A percentile compares a stretch with the other conserved stretches of the same genome.
Conservation (phyloP, 441 rosid species). For the Euphorbia celastroides region DNA sequence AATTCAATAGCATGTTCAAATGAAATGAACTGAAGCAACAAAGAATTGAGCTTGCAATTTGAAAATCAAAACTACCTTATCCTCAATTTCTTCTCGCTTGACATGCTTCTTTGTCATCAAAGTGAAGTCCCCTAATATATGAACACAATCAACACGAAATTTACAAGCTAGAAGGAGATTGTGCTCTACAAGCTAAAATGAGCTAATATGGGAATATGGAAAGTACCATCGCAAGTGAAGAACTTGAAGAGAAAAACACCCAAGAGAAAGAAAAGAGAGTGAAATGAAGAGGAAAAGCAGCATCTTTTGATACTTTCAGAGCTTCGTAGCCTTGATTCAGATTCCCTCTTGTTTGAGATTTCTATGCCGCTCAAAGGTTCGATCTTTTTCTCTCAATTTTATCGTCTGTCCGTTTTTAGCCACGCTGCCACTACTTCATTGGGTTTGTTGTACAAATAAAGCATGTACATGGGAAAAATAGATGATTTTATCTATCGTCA, state of each 20-base stretch:
- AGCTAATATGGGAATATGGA: not conserved
- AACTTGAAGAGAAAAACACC: constrained; percentile 40
- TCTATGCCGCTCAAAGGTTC: not conserved
- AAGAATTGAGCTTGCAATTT: not conserved
- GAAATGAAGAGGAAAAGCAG: constrained; percentile 31
- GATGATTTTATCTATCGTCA: too few relatives aligned
- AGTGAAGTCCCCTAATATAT: constrained; percentile 62
- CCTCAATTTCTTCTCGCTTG: constrained; percentile 68
- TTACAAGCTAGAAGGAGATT: not conserved
- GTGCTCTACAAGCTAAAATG: not conserved
- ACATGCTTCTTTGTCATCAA: constrained; percentile 59
- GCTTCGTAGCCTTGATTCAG: not conserved
- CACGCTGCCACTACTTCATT: too few relatives aligned
- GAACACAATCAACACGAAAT: not conserved
- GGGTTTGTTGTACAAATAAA: too few relatives aligned
- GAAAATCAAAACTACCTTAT: constrained; percentile 43
- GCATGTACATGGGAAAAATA: too few relatives aligned
- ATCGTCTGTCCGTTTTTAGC: not conserved
- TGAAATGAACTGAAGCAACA: not conserved
- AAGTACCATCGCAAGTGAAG: constrained; percentile 48
- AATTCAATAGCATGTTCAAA: not conserved
- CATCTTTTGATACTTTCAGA: too few relatives aligned
- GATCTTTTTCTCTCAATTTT: not conserved
- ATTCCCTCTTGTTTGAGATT: not conserved
- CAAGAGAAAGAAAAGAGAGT: constrained; percentile 24